phyloP scores from a whole-genome alignment of 371 early-diverging fungal species.

The Amoeboaphelidium protococcarum region DNA sequence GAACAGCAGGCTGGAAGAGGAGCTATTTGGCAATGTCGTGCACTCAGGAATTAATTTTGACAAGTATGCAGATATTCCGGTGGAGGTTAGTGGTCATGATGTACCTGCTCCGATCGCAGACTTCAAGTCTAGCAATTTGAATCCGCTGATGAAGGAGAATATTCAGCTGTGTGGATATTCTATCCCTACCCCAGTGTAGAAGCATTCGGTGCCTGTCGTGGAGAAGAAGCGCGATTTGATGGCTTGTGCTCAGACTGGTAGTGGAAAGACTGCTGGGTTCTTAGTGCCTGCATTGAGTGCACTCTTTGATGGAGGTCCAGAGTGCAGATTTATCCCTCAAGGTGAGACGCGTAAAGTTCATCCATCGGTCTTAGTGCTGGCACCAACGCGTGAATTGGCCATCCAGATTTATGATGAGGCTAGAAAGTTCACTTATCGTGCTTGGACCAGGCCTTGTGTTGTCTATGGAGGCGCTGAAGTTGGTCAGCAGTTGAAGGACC shows the following conservation, averaged over 20 bases:
- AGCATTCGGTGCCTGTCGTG: constrained; percentile 70
- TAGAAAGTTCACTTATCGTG: constrained; percentile 16
- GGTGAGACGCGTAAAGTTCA: constrained; percentile 26
- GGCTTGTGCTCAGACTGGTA: constrained; percentile 50
- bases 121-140: constrained; percentile 38
- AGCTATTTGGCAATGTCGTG: constrained; percentile 20
- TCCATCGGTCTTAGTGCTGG: constrained; percentile 18
- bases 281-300: constrained; percentile 30
- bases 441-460: constrained; percentile 29
- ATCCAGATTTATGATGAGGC: constrained; percentile 8
- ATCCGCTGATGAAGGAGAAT: constrained; percentile 63
- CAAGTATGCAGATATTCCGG: constrained; percentile 49
- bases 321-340: constrained; percentile 36
- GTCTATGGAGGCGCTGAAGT: constrained; percentile 26
- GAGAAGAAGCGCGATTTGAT: constrained; percentile 33
- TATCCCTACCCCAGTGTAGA: constrained; percentile 86
- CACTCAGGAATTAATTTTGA: constrained; percentile 27
- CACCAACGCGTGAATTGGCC: constrained; percentile 13
- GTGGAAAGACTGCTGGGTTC: constrained; percentile 48
- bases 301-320: constrained; percentile 20
- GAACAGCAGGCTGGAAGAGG: constrained; percentile 9
- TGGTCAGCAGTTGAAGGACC: constrained; percentile 15
- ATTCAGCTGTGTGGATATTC: constrained; percentile 68
- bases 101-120: constrained; percentile 7
- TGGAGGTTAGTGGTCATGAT: constrained; percentile 45